A percentile compares a stretch with the other conserved stretches of the same genome.
These are phyloP conservation scores for Rhodotorula sp. DNA, from an alignment of 1,284 basidiomycete species.

Conservation along the genomic window DNA sequence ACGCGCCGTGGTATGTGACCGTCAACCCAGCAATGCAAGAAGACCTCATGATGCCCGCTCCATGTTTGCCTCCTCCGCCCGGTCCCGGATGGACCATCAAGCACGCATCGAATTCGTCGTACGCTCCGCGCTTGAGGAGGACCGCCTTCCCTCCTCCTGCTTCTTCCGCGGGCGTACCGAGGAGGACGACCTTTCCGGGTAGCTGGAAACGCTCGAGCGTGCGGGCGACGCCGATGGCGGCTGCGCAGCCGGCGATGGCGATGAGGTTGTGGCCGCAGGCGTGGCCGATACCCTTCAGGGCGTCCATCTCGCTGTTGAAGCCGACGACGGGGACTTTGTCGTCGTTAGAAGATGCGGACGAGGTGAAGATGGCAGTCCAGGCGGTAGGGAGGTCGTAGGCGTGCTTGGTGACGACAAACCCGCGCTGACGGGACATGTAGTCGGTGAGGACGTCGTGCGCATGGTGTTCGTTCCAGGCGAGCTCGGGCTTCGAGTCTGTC, in stretches of 20 bases:
- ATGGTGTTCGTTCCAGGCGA: conserved; percentile 36
- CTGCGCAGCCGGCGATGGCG: conserved; percentile 72
- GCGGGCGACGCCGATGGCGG: conserved; percentile 67
- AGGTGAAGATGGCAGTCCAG: conserved; percentile 67
- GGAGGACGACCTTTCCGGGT: conserved; percentile 68
- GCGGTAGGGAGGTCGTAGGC: conserved; percentile 58
- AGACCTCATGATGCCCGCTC: conserved; percentile 37
- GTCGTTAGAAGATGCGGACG: neutral
- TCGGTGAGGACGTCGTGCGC: conserved; percentile 42
- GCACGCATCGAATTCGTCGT: conserved; percentile 71
- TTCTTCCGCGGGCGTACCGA: conserved; percentile 88
- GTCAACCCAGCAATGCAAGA: conserved; percentile 42
- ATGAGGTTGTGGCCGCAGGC: conserved; percentile 87
- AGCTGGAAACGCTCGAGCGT: conserved; percentile 59
- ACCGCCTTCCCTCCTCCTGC: conserved; percentile 71
- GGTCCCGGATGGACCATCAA: conserved; percentile 57
- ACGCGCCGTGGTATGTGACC: conserved; percentile 49
- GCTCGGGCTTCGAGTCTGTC: conserved; percentile 16
- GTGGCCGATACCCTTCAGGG: conserved; percentile 64
- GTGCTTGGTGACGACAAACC: conserved; percentile 45
- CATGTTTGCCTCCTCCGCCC: conserved; percentile 27
- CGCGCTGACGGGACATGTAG: conserved; percentile 42
- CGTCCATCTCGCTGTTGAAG: conserved; percentile 65
- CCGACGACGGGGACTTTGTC: conserved; percentile 39
- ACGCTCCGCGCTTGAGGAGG: conserved; percentile 68